Conservation (phyloP, 1,284 basidiomycete genomes). For the Stereum hirsutum region DNA sequence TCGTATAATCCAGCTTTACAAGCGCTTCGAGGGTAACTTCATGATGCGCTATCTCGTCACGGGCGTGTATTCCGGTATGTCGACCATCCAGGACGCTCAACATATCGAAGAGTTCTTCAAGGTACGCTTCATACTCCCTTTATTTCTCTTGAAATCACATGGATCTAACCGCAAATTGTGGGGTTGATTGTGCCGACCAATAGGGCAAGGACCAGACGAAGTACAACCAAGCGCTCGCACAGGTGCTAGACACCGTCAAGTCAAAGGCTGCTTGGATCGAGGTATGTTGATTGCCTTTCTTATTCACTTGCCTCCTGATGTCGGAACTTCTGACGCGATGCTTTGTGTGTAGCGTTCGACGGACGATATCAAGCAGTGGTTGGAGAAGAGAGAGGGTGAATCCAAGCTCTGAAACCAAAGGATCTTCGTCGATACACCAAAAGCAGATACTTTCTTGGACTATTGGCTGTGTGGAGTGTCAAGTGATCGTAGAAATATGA, state of each 20-base stretch:
- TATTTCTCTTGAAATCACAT: too few relatives aligned
- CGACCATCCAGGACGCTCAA: conserved; percentile 61
- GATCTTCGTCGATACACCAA: too few relatives aligned
- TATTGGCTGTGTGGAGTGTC: too few relatives aligned
- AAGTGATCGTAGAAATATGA: too few relatives aligned
- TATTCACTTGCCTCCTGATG: neutral
- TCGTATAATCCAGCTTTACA: conserved; percentile 66
- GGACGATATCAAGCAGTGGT: conserved; percentile 51
- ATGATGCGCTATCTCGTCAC: conserved; percentile 40
- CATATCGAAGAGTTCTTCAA: conserved; percentile 63
- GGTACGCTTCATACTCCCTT: conserved; percentile 25
- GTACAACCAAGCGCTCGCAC: conserved; percentile 54
- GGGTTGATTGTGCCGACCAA: too few relatives aligned
- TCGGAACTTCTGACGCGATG: neutral
- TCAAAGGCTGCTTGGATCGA: conserved; percentile 51
- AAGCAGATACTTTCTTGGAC: too few relatives aligned
- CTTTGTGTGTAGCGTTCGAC: conserved; percentile 37
- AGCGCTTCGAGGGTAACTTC: conserved; percentile 66
- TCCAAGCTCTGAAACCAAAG: neutral
- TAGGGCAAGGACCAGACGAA: conserved; percentile 58
- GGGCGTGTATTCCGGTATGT: conserved; percentile 53
- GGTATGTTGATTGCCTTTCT: conserved; percentile 23
- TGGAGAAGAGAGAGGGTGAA: conserved; percentile 28
- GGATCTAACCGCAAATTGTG: too few relatives aligned
- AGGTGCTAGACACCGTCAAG: conserved; percentile 58